These are phyloP conservation scores for Boletus patriciae DNA, from an alignment of 768 basidiomycete genomes.

Conservation along the genomic window DNA sequence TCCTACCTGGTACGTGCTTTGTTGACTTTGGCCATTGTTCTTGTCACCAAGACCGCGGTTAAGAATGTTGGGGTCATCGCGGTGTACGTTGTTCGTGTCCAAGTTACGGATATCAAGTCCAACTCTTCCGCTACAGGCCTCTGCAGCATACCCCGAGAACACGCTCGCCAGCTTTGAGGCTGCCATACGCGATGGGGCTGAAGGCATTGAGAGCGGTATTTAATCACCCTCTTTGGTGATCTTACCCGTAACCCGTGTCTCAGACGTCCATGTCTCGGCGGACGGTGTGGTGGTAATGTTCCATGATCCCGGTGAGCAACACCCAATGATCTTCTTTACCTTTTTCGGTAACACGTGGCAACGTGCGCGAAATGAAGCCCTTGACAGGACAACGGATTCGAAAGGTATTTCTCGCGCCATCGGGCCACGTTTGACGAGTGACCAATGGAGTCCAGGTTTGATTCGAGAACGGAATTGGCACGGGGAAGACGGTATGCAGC, in stretches of 20 bases:
- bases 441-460: slow-evolving; percentile 43
- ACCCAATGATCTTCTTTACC: slow-evolving; percentile 19
- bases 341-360: slow-evolving; percentile 23
- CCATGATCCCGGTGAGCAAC: slow-evolving; percentile 79
- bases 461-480: slow-evolving; percentile 74
- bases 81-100: slow-evolving; percentile 50
- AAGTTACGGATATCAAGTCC: neutral
- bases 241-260: slow-evolving; percentile 51
- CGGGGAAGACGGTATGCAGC: slow-evolving; percentile 69
- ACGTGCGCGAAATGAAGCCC: slow-evolving; percentile 41
- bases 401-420: slow-evolving; percentile 42
- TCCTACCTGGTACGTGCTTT: slow-evolving; percentile 28
- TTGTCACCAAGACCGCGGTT: neutral
- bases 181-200: slow-evolving; percentile 92
- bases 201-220: slow-evolving; percentile 98
- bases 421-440: slow-evolving; percentile 29
- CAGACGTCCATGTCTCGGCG: slow-evolving; percentile 93
- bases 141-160: slow-evolving; percentile 87
- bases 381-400: slow-evolving; percentile 82
- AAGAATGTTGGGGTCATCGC: slow-evolving; percentile 82
- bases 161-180: slow-evolving; percentile 93
- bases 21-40: neutral
- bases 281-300: slow-evolving; percentile 93
- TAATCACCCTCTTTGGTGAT: slow-evolving; percentile 34
- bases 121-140: slow-evolving; percentile 58